Evolutionary conservation across 768 basidiomycete genomes (phyloP).

Genomic region (Pleurotus ostreatus): DNA sequence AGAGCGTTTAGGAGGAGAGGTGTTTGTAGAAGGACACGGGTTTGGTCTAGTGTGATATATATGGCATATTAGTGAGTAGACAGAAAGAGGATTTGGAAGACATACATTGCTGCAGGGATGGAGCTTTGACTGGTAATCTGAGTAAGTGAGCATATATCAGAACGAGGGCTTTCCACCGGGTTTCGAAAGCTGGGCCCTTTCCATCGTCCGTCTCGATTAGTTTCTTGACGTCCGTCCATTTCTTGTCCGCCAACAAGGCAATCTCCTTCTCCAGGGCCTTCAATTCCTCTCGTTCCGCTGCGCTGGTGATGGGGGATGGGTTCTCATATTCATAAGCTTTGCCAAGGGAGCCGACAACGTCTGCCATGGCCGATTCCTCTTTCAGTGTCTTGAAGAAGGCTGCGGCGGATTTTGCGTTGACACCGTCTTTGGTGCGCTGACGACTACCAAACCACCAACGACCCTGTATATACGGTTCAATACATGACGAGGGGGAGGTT

Average conservation of each 20-base stretch:
- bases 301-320: conserved; percentile 23
- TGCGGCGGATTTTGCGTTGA: conserved; percentile 77
- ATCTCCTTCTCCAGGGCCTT: conserved; percentile 50
- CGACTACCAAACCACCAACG: conserved; percentile 97
- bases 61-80: background rate
- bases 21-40: conserved; percentile 61
- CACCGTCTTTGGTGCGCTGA: conserved; percentile 87
- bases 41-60: conserved; percentile 52
- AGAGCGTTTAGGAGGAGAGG: conserved; percentile 76
- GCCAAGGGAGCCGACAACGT: conserved; percentile 69
- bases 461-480: conserved; percentile 38
- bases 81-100: conserved; percentile 4
- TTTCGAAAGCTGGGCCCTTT: conserved; percentile 30
- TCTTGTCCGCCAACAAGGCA: conserved; percentile 39
- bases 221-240: conserved; percentile 50
- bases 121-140: conserved; percentile 51
- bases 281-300: conserved; percentile 32
- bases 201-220: conserved; percentile 24
- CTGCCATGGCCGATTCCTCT: conserved; percentile 72
- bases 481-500: background rate
- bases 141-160: conserved; percentile 85
- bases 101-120: conserved; percentile 62
- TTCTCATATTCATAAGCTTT: conserved; percentile 62
- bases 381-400: conserved; percentile 83
- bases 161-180: conserved; percentile 54